A percentile compares a stretch with the other conserved stretches of the same genome.
Evolutionary conservation across 2,329 filamentous ascomycete genomes (phyloP).

Genomic region (Aspergillus sp.): DNA sequence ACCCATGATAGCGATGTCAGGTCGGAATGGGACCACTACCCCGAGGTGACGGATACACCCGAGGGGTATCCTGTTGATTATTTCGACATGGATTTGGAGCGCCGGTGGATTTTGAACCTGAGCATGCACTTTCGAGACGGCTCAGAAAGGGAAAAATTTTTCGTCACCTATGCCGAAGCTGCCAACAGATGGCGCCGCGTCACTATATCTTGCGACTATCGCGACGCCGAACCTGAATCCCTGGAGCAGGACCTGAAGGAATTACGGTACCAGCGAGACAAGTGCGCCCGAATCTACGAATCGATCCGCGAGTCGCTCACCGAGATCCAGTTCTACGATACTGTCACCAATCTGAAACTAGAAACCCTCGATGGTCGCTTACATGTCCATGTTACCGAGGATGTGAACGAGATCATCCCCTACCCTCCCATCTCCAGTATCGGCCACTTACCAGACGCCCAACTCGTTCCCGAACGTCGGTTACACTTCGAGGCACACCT

Average conservation of each 20-base stretch:
- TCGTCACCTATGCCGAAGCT: slow-evolving; percentile 86
- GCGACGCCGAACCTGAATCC: slow-evolving; percentile 73
- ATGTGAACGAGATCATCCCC: slow-evolving; percentile 88
- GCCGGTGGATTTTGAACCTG: slow-evolving; percentile 91
- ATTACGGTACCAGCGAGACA: slow-evolving; percentile 83
- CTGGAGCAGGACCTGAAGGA: slow-evolving; percentile 79
- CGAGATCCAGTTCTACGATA: slow-evolving; percentile 96
- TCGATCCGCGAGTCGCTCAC: slow-evolving; percentile 85
- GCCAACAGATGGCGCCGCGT: slow-evolving; percentile 80
- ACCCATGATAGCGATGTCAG: slow-evolving; percentile 28
- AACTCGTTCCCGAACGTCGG: slow-evolving; percentile 66
- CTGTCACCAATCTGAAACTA: slow-evolving; percentile 92
- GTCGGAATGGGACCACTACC: slow-evolving; percentile 29
- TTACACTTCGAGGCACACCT: slow-evolving; percentile 87
- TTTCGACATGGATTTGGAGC: slow-evolving; percentile 79
- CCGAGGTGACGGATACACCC: slow-evolving; percentile 26
- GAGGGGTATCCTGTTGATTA: slow-evolving; percentile 32
- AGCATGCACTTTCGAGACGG: slow-evolving; percentile 98
- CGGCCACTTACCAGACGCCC: slow-evolving; percentile 60
- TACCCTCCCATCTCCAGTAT: slow-evolving; percentile 76
- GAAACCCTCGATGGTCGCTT: slow-evolving; percentile 84
- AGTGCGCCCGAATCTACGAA: slow-evolving; percentile 90
- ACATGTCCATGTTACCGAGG: slow-evolving; percentile 97
- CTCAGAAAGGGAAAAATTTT: slow-evolving; percentile 94
- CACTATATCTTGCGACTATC: slow-evolving; percentile 92